Evolutionary conservation across 805 yeast species (phyloP).

Genomic region (Scheffersomyces ergatensis): DNA sequence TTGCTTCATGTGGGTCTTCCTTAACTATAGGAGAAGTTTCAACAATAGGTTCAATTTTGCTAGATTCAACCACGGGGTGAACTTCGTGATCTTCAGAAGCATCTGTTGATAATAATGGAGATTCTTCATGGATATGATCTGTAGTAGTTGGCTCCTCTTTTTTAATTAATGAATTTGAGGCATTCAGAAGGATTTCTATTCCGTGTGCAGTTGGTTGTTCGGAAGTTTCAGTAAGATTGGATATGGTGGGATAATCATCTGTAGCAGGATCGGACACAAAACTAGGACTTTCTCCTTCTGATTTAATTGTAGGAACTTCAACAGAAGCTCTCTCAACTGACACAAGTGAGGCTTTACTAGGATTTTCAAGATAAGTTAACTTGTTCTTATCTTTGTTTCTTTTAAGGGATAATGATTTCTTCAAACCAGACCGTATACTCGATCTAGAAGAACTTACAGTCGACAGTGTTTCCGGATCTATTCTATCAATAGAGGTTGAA

Average conservation of each 20-base stretch:
- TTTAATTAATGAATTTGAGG: background rate
- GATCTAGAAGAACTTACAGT: background rate
- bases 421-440: background rate
- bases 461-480: background rate
- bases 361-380: background rate
- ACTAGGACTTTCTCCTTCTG: background rate
- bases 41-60: background rate
- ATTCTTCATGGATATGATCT: background rate
- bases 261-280: background rate
- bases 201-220: background rate
- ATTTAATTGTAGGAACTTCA: background rate
- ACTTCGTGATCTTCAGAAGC: background rate
- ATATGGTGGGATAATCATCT: background rate
- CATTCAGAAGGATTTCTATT: background rate
- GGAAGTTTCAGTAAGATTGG: background rate
- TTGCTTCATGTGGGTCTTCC: background rate
- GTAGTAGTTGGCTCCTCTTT: background rate
- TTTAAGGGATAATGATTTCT: background rate
- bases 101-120: background rate
- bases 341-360: background rate
- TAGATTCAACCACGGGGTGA: background rate
- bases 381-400: background rate
- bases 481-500: background rate
- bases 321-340: background rate
- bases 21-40: background rate